Conservation (phyloP, 202 grass and related monocot species). For the Hordeum pubiflorum region DNA sequence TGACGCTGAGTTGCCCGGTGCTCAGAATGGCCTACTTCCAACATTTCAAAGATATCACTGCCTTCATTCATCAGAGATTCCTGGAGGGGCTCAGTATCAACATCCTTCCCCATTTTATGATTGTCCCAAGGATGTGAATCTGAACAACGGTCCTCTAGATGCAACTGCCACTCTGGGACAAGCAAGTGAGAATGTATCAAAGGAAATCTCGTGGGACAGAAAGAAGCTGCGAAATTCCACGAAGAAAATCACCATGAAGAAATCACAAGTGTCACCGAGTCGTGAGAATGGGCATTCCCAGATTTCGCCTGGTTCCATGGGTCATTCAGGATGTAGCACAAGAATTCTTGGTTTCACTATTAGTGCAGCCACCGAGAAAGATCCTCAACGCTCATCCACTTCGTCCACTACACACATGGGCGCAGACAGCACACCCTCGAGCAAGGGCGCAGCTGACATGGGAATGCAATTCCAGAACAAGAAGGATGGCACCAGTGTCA, state of each 20-base stretch:
- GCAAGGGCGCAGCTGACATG: background rate
- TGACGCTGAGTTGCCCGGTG: background rate
- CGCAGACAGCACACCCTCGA: background rate
- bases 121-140: constrained; percentile 33
- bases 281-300: constrained; percentile 18
- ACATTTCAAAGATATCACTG: background rate
- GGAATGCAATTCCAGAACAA: constrained; percentile 10
- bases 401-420: background rate
- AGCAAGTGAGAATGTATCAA: constrained; percentile 13
- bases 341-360: constrained; percentile 21
- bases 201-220: constrained; percentile 11
- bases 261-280: constrained; percentile 15
- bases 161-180: constrained; percentile 15
- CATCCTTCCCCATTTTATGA: constrained; percentile 10
- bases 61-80: constrained; percentile 18
- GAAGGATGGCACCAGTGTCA: constrained; percentile 10
- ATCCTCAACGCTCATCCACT: background rate
- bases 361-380: constrained; percentile 9
- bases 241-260: background rate
- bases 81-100: constrained; percentile 3
- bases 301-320: constrained; percentile 20
- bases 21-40: constrained; percentile 13
- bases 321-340: constrained; percentile 10
- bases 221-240: constrained; percentile 13
- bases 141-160: constrained; percentile 22